Percentiles rank a stretch among this genome's conserved stretches.
Evolutionary conservation across 805 yeast genomes (phyloP).

Genomic region (Wickerhamomyces hampshirensis): DNA sequence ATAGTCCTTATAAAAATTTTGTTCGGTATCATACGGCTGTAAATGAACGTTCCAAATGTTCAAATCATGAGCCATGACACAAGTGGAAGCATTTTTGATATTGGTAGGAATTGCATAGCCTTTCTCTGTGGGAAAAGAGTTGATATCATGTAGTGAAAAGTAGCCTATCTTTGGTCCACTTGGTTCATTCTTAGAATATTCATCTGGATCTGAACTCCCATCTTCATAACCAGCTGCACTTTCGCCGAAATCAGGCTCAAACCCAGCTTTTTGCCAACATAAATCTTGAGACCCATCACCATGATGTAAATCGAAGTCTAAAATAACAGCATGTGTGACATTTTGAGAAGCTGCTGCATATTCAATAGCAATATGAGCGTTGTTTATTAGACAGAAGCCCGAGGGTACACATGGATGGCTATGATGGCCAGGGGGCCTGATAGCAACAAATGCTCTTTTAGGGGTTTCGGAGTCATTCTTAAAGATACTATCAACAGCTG

Average conservation of each 20-base stretch:
- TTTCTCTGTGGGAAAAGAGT: slow-evolving; percentile 78
- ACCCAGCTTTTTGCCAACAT: slow-evolving; percentile 74
- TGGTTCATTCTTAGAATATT: slow-evolving; percentile 34
- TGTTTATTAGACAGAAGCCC: slow-evolving; percentile 78
- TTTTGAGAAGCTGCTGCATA: slow-evolving; percentile 60
- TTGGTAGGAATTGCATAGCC: slow-evolving; percentile 72
- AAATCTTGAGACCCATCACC: slow-evolving; percentile 90
- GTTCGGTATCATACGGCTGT: slow-evolving; percentile 56
- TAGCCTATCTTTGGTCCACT: slow-evolving; percentile 65
- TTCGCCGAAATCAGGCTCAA: slow-evolving; percentile 44
- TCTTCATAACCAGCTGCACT: slow-evolving; percentile 21
- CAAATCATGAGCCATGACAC: slow-evolving; percentile 71
- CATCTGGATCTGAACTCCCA: slow-evolving; percentile 31
- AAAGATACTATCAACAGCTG: slow-evolving; percentile 56
- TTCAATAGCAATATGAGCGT: slow-evolving; percentile 76
- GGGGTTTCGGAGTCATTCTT: slow-evolving; percentile 25
- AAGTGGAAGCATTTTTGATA: slow-evolving; percentile 71
- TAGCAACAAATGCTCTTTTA: slow-evolving; percentile 56
- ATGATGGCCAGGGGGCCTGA: slow-evolving; percentile 87
- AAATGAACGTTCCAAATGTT: slow-evolving; percentile 83
- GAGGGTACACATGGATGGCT: slow-evolving; percentile 80
- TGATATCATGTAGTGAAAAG: slow-evolving; percentile 79
- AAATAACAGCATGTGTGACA: slow-evolving; percentile 74
- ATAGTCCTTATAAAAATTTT: slow-evolving; percentile 62
- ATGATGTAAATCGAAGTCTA: slow-evolving; percentile 83